A percentile compares a stretch with the other conserved stretches of the same genome.
These are phyloP conservation scores for Suillus weaverae DNA, from an alignment of 768 basidiomycete species.

Conservation along the genomic window DNA sequence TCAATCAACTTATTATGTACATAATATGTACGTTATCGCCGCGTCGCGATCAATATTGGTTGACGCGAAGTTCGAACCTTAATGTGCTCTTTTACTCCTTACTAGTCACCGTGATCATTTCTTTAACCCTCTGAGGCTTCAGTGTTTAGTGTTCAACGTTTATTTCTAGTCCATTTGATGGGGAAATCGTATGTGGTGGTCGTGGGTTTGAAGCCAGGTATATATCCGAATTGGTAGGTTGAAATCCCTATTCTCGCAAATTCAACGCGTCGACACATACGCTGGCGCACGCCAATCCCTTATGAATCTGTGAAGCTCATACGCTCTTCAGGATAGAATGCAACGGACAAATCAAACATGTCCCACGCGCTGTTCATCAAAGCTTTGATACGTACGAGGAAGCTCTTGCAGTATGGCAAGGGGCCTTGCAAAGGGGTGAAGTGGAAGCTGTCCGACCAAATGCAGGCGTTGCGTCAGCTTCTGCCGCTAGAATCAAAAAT, in stretches of 20 bases:
- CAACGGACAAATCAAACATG: slow-evolving; percentile 41
- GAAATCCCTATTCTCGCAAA: slow-evolving; percentile 7
- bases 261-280: slow-evolving; percentile 19
- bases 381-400: slow-evolving; percentile 44
- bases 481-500: slow-evolving; percentile 12
- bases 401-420: slow-evolving; percentile 35
- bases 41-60: slow-evolving; percentile 4
- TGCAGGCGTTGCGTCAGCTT: slow-evolving; percentile 5
- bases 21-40: neutral
- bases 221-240: slow-evolving; percentile 31
- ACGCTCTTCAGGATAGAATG: slow-evolving; percentile 44
- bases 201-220: slow-evolving; percentile 27
- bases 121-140: neutral
- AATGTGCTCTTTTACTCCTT: neutral
- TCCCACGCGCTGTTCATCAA: slow-evolving; percentile 44
- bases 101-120: neutral
- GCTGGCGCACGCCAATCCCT: slow-evolving; percentile 30
- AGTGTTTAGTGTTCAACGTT: neutral
- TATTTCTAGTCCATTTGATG: slow-evolving; percentile 10
- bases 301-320: slow-evolving; percentile 9
- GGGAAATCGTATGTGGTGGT: slow-evolving; percentile 31
- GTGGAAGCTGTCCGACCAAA: slow-evolving; percentile 18
- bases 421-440: slow-evolving; percentile 30
- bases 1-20: neutral
- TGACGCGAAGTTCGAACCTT: neutral